These are phyloP conservation scores for Mucor irregularis DNA, from an alignment of 371 early-diverging fungal species.

Conservation along the genomic window DNA sequence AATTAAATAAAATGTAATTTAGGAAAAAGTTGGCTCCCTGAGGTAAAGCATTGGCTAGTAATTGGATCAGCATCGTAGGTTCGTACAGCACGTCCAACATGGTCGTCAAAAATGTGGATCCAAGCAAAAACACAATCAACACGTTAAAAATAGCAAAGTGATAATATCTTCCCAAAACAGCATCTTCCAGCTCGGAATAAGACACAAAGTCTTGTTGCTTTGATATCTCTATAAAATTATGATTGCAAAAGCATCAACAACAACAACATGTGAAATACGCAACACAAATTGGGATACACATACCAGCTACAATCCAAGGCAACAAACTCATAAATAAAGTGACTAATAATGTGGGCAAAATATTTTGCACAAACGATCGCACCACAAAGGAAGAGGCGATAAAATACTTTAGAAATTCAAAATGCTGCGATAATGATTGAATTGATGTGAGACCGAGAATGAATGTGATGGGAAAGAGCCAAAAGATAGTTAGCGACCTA, in stretches of 20 bases:
- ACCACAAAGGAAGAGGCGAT: conserved; percentile 52
- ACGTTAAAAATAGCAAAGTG: conserved; percentile 91
- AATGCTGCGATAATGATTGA: conserved; percentile 63
- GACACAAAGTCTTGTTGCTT: conserved; percentile 60
- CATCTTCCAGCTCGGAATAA: conserved; percentile 64
- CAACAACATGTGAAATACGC: too few relatives aligned
- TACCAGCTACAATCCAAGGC: conserved; percentile 55
- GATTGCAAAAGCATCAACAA: too few relatives aligned
- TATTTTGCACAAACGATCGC: conserved; percentile 59
- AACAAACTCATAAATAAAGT: conserved; percentile 68
- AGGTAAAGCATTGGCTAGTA: conserved; percentile 68
- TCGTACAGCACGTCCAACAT: conserved; percentile 68
- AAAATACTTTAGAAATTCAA: conserved; percentile 54
- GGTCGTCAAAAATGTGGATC: conserved; percentile 73
- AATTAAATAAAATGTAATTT: conserved; percentile 75
- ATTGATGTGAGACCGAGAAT: conserved; percentile 73
- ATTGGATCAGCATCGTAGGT: conserved; percentile 64
- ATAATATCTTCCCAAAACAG: conserved; percentile 77
- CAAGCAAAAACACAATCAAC: conserved; percentile 82
- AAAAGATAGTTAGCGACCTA: conserved; percentile 71
- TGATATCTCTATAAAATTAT: conserved; percentile 48
- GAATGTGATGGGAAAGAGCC: conserved; percentile 68
- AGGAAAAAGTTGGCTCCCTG: conserved; percentile 80
- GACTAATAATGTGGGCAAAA: conserved; percentile 64
- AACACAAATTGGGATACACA: too few relatives aligned